A percentile compares a stretch with the other conserved stretches of the same genome.
Conservation (phyloP, 1,139 yeast genomes). For the Trichomonascaceae sp. region DNA sequence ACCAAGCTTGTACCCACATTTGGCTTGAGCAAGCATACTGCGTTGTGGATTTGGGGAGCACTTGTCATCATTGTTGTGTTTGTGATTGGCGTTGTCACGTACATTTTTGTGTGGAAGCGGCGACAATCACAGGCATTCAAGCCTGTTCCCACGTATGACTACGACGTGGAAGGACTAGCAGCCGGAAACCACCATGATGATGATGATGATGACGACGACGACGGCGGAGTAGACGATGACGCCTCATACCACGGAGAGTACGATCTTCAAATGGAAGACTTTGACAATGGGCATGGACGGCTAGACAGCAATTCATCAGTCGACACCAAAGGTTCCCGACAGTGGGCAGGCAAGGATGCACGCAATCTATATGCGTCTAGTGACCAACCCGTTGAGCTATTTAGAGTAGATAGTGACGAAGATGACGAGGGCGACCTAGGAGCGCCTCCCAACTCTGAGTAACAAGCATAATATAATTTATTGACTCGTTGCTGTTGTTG, state of each 20-base stretch:
- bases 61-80: conserved; percentile 20
- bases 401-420: conserved; percentile 10
- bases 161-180: conserved; percentile 11
- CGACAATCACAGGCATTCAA: conserved; percentile 5
- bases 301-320: no score
- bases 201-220: conserved; percentile 4
- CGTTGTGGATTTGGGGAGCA: conserved; percentile 25
- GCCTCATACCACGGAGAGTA: no score
- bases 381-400: conserved; percentile 5
- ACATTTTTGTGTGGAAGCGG: conserved; percentile 16
- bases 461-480: no score
- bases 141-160: conserved; percentile 10
- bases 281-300: no score
- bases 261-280: no score
- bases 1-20: conserved; percentile 22
- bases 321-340: no score
- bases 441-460: no score
- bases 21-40: conserved; percentile 21
- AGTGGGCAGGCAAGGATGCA: conserved; percentile 5
- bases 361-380: conserved; percentile 13
- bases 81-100: conserved; percentile 17
- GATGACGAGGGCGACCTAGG: conserved; percentile 6
- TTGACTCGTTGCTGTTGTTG: no score
- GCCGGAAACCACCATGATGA: conserved; percentile 4
- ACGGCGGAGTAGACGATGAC: no score